Evolutionary conservation across 2,329 filamentous ascomycete species (phyloP).

Genomic region (Alternaria rosae): DNA sequence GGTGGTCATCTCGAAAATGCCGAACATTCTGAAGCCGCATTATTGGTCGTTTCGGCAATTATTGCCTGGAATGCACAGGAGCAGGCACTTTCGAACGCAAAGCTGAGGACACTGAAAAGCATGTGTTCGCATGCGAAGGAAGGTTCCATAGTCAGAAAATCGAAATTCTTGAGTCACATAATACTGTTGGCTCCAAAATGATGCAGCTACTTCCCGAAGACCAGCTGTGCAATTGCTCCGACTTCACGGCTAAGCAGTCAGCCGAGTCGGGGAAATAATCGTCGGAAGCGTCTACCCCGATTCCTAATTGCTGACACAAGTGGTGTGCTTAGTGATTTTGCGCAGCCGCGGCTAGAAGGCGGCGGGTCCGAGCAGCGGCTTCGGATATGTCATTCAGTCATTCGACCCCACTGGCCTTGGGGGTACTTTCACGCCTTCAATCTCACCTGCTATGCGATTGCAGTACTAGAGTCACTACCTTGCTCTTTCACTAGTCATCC

Average conservation of each 20-base stretch:
- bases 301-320: constrained; percentile 31
- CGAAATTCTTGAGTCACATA: neutral
- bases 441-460: neutral
- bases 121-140: neutral
- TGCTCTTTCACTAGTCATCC: neutral
- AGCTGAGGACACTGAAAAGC: constrained; percentile 24
- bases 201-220: neutral
- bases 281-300: neutral
- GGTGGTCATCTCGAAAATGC: constrained; percentile 14
- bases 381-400: constrained; percentile 24
- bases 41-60: constrained; percentile 88
- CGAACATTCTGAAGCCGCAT: constrained; percentile 90
- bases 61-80: constrained; percentile 94
- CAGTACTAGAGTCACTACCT: neutral
- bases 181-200: too few relatives aligned
- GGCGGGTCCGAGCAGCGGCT: constrained; percentile 18
- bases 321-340: constrained; percentile 5
- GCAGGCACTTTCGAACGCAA: constrained; percentile 82
- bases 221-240: neutral
- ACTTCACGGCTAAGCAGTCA: neutral
- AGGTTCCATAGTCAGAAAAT: neutral
- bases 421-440: neutral
- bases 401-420: constrained; percentile 10
- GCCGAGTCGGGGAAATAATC: neutral
- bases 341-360: constrained; percentile 19